Evolutionary conservation across 345 rosid genomes (phyloP).

Genomic region (Brassica carinata): DNA sequence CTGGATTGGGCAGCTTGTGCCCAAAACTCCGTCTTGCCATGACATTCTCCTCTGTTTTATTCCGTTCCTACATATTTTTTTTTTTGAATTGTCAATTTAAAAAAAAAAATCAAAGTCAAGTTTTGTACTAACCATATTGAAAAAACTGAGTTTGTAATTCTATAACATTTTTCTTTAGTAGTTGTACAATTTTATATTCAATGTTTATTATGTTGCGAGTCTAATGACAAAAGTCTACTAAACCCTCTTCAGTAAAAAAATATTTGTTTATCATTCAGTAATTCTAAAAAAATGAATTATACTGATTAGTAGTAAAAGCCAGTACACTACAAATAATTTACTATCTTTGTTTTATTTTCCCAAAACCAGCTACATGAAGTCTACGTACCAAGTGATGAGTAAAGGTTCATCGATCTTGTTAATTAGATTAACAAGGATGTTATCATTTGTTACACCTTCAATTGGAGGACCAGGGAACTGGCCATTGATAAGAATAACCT

Average conservation of each 20-base stretch:
- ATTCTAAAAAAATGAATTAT: background rate
- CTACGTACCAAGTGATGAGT: conserved; percentile 68
- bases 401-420: conserved; percentile 73
- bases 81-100: background rate
- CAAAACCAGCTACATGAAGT: background rate
- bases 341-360: background rate
- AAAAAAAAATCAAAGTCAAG: background rate
- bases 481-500: conserved; percentile 79
- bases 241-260: background rate
- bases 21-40: conserved; percentile 42
- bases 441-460: conserved; percentile 68
- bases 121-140: background rate
- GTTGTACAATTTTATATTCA: background rate
- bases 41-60: conserved; percentile 35
- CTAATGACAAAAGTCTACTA: background rate
- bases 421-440: conserved; percentile 61
- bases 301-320: background rate
- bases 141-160: background rate
- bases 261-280: background rate
- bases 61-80: conserved; percentile 21
- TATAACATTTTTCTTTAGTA: background rate
- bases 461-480: conserved; percentile 80
- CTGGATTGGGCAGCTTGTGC: conserved; percentile 40
- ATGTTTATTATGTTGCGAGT: background rate
- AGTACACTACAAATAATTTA: background rate